phyloP scores from a whole-genome alignment of 2,329 filamentous ascomycete genomes.

The Colletotrichum ledebouriae region DNA sequence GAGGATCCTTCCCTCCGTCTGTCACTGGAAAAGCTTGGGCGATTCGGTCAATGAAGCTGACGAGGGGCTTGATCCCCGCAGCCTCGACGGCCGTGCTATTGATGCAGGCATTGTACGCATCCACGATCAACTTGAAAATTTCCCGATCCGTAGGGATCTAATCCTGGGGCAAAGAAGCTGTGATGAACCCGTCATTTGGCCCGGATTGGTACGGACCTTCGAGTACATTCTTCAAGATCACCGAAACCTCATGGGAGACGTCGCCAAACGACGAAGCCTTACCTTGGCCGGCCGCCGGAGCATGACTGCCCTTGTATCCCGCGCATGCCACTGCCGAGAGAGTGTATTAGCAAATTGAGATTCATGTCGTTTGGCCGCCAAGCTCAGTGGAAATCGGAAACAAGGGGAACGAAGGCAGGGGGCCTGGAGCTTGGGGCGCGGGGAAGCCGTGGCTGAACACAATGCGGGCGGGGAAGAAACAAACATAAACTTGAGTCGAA shows the following conservation, averaged over 20 bases:
- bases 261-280: conserved; percentile 70
- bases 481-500: background rate
- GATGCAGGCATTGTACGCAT: conserved; percentile 75
- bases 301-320: conserved; percentile 73
- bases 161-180: conserved; percentile 48
- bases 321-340: conserved; percentile 66
- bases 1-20: conserved; percentile 47
- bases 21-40: conserved; percentile 33
- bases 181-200: conserved; percentile 51
- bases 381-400: background rate
- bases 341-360: conserved; percentile 13
- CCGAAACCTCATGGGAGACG: conserved; percentile 70
- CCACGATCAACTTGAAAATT: conserved; percentile 76
- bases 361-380: background rate
- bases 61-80: conserved; percentile 67
- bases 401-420: conserved; percentile 1
- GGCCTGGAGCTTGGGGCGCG: conserved; percentile 7
- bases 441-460: background rate
- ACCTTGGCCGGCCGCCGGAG: conserved; percentile 73
- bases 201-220: conserved; percentile 66
- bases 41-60: conserved; percentile 63
- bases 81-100: conserved; percentile 69
- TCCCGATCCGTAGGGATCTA: conserved; percentile 63
- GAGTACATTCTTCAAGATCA: conserved; percentile 71
- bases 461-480: conserved; percentile 17